Base-by-base conservation (phyloP, 805 yeast species). In the Metschnikowia drakensbergensis region DNA sequence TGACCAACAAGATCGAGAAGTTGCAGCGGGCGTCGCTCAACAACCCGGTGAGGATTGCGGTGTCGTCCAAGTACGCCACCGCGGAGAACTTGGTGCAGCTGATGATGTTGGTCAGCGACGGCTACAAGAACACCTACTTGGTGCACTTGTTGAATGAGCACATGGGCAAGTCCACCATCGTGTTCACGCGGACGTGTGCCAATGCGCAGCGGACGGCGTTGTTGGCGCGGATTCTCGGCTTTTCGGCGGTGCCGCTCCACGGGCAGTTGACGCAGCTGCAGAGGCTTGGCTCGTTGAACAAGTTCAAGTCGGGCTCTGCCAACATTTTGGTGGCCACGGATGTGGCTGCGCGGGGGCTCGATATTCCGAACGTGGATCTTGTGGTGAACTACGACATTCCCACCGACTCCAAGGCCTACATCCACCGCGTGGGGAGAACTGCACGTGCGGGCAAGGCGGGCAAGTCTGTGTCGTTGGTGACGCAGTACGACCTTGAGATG, bases 401-500 rank as follows among this genome's bases (percentile, higher is more conserved):
- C 27, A 83, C 88, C 23, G 94, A 86, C 62, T 86, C 92, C 4
- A 88, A 86, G 64, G 88, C 90, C 8, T 86, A 84, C 60, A 83
- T 86, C 56, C 95, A 86, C 65, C 75, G 96, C 68, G 97, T 91
- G 31, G 97, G 97, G 49, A 84, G 97, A 74, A 90, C 97, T 31
- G 97, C 97, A 2, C 84, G 97, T 67, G 96, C 96, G 0, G 96
- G 96, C 17, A 79, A 90, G 58, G 81, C 92, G 0, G 96, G 96
- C 42, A 86, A 84, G 63, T 87, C 96, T 3, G 76, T 91, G 13
- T 86, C 96, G 2, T 71, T 91, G 49, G 95, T 90, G 30, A 91
- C 98, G 0, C 99, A 94, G 66, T 94, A 94, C 64, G 99, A 94
- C 66, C 74, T 94, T 52, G 97, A 91, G 66, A 71, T 90, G 59